These are phyloP conservation scores for Arabidopsis hybrid DNA, from an alignment of 441 rosid species.

Conservation along the genomic window DNA sequence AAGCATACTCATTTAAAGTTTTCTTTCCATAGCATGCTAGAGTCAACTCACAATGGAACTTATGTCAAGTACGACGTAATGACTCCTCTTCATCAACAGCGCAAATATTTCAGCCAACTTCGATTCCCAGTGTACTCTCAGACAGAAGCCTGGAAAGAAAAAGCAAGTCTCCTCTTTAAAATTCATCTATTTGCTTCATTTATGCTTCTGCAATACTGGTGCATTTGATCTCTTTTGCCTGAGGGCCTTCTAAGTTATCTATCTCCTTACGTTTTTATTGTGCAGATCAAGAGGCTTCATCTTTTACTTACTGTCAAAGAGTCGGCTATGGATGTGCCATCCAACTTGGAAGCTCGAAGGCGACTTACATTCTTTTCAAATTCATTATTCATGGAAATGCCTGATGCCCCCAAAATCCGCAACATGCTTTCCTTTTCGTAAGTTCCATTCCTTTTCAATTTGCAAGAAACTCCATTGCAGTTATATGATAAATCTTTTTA, in stretches of 20 bases:
- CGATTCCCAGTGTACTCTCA: constrained; percentile 60
- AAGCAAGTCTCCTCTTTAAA: constrained; percentile 44
- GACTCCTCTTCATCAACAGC: constrained; percentile 67
- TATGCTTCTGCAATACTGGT: background rate
- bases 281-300: constrained; percentile 67
- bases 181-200: constrained; percentile 8
- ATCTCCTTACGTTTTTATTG: background rate
- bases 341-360: constrained; percentile 74
- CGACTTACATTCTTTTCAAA: constrained; percentile 73
- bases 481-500: constrained; percentile 7
- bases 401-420: constrained; percentile 65
- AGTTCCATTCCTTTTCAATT: constrained; percentile 32
- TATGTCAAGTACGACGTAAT: constrained; percentile 61
- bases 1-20: constrained; percentile 21
- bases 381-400: constrained; percentile 76
- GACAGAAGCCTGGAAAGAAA: constrained; percentile 81
- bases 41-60: constrained; percentile 66
- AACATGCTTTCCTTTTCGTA: constrained; percentile 77
- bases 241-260: constrained; percentile 15
- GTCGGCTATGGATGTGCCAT: constrained; percentile 75
- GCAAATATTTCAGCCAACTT: constrained; percentile 62
- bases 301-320: constrained; percentile 70
- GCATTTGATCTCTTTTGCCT: constrained; percentile 19
- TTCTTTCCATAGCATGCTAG: constrained; percentile 51
- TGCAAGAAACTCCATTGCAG: background rate